phyloP scores from a whole-genome alignment of 331 rosid species.

The Arachis monticola region DNA sequence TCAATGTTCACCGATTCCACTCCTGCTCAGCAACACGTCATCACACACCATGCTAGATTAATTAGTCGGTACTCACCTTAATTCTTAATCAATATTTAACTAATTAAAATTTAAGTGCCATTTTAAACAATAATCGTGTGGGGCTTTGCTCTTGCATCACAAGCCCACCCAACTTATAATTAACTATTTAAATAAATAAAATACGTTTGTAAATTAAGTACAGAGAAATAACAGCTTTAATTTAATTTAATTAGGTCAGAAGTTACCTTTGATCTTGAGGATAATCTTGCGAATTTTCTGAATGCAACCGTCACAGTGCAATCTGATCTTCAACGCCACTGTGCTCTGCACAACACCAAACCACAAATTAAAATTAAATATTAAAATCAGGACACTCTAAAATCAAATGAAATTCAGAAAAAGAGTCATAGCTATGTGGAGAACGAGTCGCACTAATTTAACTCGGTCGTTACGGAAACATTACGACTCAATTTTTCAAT shows the following conservation, averaged over 20 bases:
- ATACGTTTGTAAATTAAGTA: background rate
- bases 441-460: background rate
- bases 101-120: background rate
- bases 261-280: slow-evolving; percentile 57
- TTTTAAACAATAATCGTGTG: background rate
- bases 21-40: slow-evolving; percentile 49
- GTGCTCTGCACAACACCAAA: slow-evolving; percentile 58
- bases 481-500: background rate
- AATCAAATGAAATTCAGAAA: background rate
- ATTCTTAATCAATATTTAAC: background rate
- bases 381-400: background rate
- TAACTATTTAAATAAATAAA: background rate
- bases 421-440: background rate
- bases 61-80: background rate
- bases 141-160: slow-evolving; percentile 10
- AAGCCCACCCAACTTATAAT: background rate
- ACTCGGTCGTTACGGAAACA: background rate
- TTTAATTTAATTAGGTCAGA: slow-evolving; percentile 9
- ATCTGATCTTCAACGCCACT: slow-evolving; percentile 68
- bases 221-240: too few species aligned
- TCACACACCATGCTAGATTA: background rate
- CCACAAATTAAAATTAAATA: slow-evolving; percentile 4
- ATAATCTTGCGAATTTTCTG: slow-evolving; percentile 62
- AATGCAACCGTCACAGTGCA: slow-evolving; percentile 92
- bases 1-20: slow-evolving; percentile 63